Conservation (phyloP, 352 stramenopile genomes). For the Globisporangium iwayamae region DNA sequence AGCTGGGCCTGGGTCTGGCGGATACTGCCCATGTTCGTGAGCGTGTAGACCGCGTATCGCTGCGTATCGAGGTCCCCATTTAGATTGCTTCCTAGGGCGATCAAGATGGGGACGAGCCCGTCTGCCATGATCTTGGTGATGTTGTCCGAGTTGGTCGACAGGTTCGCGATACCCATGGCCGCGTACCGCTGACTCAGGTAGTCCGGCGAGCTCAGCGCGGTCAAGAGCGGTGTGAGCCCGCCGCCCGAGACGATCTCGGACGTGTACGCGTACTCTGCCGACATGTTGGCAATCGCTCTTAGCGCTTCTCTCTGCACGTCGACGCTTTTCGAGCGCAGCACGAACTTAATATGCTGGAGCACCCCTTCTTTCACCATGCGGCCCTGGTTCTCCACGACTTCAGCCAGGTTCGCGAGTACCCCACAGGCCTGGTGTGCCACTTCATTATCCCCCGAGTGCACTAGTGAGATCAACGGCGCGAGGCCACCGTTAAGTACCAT, state of each 20-base stretch:
- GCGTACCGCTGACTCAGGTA: slow-evolving; percentile 92
- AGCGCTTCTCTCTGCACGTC: slow-evolving; percentile 94
- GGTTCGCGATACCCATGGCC: slow-evolving; percentile 94
- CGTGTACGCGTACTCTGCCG: slow-evolving; percentile 92
- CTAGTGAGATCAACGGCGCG: slow-evolving; percentile 79
- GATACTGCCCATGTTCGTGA: slow-evolving; percentile 92
- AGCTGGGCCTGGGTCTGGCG: slow-evolving; percentile 82
- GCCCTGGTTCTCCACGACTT: slow-evolving; percentile 94
- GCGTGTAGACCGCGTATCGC: slow-evolving; percentile 89
- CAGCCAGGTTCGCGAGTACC: slow-evolving; percentile 92
- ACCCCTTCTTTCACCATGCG: slow-evolving; percentile 94
- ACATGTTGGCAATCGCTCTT: slow-evolving; percentile 94
- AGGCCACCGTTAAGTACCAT: slow-evolving; percentile 87
- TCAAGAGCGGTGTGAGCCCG: slow-evolving; percentile 84
- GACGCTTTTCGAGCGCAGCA: slow-evolving; percentile 88
- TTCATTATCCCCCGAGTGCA: slow-evolving; percentile 89
- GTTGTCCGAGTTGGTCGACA: slow-evolving; percentile 91
- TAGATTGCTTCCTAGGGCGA: slow-evolving; percentile 78
- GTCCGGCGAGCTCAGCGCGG: slow-evolving; percentile 90
- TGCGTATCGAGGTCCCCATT: slow-evolving; percentile 92
- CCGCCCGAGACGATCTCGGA: slow-evolving; percentile 89
- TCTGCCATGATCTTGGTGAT: slow-evolving; percentile 90
- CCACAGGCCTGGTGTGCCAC: slow-evolving; percentile 88
- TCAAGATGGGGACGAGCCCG: slow-evolving; percentile 83
- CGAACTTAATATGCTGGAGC: slow-evolving; percentile 95